Evolutionary conservation across 192 early-diverging fungal species (phyloP).

Genomic region (Backusella liffmaniae): DNA sequence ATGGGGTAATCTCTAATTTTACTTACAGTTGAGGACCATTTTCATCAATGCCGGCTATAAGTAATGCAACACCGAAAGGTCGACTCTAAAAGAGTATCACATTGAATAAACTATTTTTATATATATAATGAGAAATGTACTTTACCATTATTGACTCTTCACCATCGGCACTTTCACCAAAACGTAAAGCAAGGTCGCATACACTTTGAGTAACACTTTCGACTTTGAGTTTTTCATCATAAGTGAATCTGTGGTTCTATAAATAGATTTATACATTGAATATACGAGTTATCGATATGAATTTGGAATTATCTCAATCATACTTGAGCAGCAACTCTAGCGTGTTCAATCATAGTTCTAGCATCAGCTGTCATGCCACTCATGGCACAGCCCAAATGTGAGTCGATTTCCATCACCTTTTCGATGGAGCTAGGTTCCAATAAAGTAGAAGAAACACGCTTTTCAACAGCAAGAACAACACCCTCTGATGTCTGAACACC

Average conservation of each 20-base stretch:
- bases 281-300: not conserved
- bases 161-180: slow-evolving; percentile 95
- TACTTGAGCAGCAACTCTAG: slow-evolving; percentile 92
- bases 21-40: slow-evolving; percentile 95
- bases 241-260: slow-evolving; percentile 93
- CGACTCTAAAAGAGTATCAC: slow-evolving; percentile 62
- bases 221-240: slow-evolving; percentile 93
- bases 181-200: slow-evolving; percentile 95
- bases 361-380: slow-evolving; percentile 95
- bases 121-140: not conserved
- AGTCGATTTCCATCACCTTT: slow-evolving; percentile 97
- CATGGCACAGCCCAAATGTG: slow-evolving; percentile 95
- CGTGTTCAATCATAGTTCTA: slow-evolving; percentile 98
- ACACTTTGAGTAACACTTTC: slow-evolving; percentile 97
- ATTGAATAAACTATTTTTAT: not conserved
- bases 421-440: slow-evolving; percentile 94
- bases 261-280: slow-evolving; percentile 5
- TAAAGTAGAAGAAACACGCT: slow-evolving; percentile 90
- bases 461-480: slow-evolving; percentile 95
- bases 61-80: slow-evolving; percentile 97
- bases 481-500: slow-evolving; percentile 96
- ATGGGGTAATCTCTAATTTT: not conserved
- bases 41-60: slow-evolving; percentile 98
- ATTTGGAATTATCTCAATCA: not conserved
- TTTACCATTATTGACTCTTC: slow-evolving; percentile 95